These are phyloP conservation scores for Gracilaria caudata DNA, from an alignment of 23 red algal genomes.

Conservation along the genomic window DNA sequence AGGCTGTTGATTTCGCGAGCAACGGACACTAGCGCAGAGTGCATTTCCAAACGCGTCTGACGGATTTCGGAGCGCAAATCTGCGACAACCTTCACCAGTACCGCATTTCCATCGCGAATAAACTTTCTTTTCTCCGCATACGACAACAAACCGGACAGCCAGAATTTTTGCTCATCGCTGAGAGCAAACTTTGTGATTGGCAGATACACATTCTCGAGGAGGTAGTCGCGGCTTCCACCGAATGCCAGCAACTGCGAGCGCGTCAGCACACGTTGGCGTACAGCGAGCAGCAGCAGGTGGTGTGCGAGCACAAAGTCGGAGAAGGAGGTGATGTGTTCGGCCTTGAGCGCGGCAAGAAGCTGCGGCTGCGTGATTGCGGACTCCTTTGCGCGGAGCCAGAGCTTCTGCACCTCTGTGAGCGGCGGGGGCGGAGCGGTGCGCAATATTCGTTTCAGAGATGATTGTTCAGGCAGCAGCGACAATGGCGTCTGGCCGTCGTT, in stretches of 20 bases:
- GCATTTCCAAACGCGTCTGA: not conserved
- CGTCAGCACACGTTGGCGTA: slow-evolving; percentile 1
- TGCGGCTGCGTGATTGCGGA: not conserved
- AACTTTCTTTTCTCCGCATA: not conserved
- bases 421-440: not conserved
- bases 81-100: not conserved
- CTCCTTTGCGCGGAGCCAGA: not conserved
- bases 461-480: not conserved
- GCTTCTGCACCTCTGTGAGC: not conserved
- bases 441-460: not conserved
- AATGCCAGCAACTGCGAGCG: not conserved
- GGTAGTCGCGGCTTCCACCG: slow-evolving; percentile 19
- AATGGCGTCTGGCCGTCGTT: not conserved
- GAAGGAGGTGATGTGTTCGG: slow-evolving; percentile 15
- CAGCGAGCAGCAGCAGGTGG: slow-evolving; percentile 28
- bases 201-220: slow-evolving; percentile 23
- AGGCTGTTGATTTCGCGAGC: not conserved
- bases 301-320: slow-evolving; percentile 1
- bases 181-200: not conserved
- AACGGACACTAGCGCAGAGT: not conserved
- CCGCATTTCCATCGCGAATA: not conserved
- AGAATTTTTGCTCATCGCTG: not conserved
- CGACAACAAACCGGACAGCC: not conserved
- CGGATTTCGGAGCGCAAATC: slow-evolving; percentile 6
- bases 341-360: not conserved